Evolutionary conservation across 2,329 filamentous ascomycete species (phyloP), one percentile per base, ranked within the genome.

Genomic region (Bipolaris bicolor): DNA sequence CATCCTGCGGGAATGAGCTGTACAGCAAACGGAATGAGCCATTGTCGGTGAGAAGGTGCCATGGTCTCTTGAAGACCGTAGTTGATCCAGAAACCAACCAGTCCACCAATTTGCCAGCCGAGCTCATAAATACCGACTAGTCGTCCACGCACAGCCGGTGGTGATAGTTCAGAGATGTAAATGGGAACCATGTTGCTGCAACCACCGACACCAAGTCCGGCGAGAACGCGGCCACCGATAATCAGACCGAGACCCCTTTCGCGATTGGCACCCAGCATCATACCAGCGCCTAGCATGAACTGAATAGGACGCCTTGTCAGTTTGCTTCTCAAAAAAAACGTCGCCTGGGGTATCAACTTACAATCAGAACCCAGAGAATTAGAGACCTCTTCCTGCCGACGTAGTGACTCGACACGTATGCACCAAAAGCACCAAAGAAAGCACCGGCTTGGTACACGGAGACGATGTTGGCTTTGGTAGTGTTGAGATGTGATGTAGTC

Each of bases 391-490:
- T 85, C 20, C 90, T 84, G 26, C 90, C 90, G 60, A 88, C 78
- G 71, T 84, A 90, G 78, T 89, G 87, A 29, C 84, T 86, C 33
- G 85, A 83, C 7, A 80, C 82, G 65, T 90, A 92, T 4, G 71
- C 71, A 33, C 71, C 71, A 26, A 75, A 68, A 7, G 88, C 86
- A 49, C 91, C 91, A 66, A 94, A 93, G 79, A 95, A 93, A 58
- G 90, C 90, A 57, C 90, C 90, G 9, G 90, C 91, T 76, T 94
- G 91, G 78, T 91, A 93, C 52, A 89, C 85, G 24, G 88, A 92
- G 49, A 92, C 90, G 60, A 93, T 92, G 74, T 93, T 94, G 67
- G 88, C 81, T 68, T 86, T 88, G 46, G 90, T 79, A 3, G 90
- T 76, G 29, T 86, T 83, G 24, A 87, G 77, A n/a, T 84, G 70